These are phyloP conservation scores for Russula lepida DNA, from an alignment of 768 basidiomycete genomes.

Conservation along the genomic window DNA sequence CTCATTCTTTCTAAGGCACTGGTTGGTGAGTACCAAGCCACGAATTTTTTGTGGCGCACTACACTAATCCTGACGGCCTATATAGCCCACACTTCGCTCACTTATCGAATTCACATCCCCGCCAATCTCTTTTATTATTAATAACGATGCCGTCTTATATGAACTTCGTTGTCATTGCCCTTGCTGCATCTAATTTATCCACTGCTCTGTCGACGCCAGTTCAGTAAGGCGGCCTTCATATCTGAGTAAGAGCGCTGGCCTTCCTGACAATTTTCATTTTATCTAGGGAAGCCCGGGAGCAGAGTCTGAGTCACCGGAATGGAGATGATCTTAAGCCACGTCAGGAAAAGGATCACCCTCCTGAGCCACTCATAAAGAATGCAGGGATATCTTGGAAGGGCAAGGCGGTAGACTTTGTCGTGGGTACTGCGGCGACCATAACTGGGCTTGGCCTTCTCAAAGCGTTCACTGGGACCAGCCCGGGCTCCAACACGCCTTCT, in stretches of 20 bases:
- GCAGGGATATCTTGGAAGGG: too few relatives aligned
- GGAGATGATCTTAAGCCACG: too few relatives aligned
- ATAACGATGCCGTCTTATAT: neutral
- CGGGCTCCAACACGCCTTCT: too few relatives aligned
- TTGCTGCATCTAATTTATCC: neutral
- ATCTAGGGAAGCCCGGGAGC: neutral
- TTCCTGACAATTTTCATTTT: neutral
- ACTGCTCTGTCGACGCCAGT: neutral
- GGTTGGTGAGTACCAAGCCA: conserved; percentile 4
- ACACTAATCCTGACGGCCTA: neutral
- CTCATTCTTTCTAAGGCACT: neutral
- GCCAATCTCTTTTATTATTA: neutral
- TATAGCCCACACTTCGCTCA: neutral
- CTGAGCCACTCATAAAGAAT: too few relatives aligned
- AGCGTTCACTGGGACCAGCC: too few relatives aligned
- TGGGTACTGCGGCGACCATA: too few relatives aligned
- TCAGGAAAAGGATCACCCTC: too few relatives aligned
- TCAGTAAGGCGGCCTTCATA: neutral
- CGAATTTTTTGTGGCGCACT: too few relatives aligned
- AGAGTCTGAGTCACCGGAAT: neutral
- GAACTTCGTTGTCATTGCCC: neutral
- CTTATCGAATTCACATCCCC: neutral
- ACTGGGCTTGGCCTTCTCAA: too few relatives aligned
- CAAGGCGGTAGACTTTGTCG: too few relatives aligned
- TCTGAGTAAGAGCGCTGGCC: neutral